Base-by-base conservation (phyloP, 2,329 filamentous ascomycete species). In the Leptodontidium sp. region DNA sequence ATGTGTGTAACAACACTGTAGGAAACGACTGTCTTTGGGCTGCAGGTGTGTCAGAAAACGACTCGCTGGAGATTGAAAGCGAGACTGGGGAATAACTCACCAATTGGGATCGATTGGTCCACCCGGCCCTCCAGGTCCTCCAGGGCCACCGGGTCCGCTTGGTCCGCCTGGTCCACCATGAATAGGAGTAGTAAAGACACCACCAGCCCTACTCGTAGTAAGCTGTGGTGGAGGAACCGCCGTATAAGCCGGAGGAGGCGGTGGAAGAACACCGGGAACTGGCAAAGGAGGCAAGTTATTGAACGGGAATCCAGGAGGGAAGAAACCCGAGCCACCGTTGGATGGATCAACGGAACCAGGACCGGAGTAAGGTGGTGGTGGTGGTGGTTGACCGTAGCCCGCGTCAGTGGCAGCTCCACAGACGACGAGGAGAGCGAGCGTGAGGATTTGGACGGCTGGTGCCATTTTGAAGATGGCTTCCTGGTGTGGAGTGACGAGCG, bases 241-340 rank as follows among this genome's bases (percentile, higher is more conserved):
- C n/a, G 38, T 5, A 24, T 40, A 59, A 15, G n/a, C 32, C 40
- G 59, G 59, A 21, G 43, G 40, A 7, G 26, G 43, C 11, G 6
- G 11, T n/a, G 59, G 59, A 35, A 15, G 24, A 4, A 29, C 32
- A 26, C 17, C 38, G 3, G n/a, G 8, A 1, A 32, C 55, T 2
- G 55, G 59, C 1, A 32, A 3, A 32, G 59, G 58, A 29, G 38
- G 58, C 21, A 47, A n/a, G 17, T 40, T 26, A 32, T 61, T 61
- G 58, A 61, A 61, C 6, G 58, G 58, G 15, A 61, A 61, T 29
- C 58, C 58, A 17, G 58, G 58, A 26, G 58, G 58, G 40, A 61
- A 61, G 14, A 24, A 14, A n/a, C 40, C 35, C 6, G 55, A 35
- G 7, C n/a, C 32, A 12, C 55, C 55, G 24, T 32, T 6, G 8